A percentile compares a stretch with the other conserved stretches of the same genome.
Evolutionary conservation across 495 filamentous ascomycete species (phyloP).

Genomic region (Lasiosphaeris hirsuta): DNA sequence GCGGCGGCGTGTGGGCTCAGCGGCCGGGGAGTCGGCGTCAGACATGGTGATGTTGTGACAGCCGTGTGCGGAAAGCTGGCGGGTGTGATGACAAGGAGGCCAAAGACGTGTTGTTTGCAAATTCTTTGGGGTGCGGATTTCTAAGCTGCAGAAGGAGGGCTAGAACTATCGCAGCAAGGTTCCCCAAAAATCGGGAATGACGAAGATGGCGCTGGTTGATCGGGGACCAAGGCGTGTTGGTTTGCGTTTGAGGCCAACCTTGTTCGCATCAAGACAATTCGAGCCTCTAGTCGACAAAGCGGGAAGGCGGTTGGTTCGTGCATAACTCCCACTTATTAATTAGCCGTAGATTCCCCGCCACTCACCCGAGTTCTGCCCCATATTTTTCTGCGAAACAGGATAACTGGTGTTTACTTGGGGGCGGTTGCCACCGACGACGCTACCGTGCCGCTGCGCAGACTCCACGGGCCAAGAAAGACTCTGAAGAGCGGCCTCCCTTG

Average conservation of each 20-base stretch:
- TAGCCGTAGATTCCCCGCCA: constrained; percentile 6
- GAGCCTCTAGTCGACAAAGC: constrained; percentile 1
- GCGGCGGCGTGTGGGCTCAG: constrained; percentile 13
- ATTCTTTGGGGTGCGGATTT: too few relatives aligned
- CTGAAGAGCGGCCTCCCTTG: neutral
- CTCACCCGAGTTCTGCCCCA: neutral
- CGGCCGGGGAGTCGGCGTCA: constrained; percentile 34
- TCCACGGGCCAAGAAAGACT: neutral
- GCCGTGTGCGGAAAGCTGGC: neutral
- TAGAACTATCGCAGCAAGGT: too few relatives aligned
- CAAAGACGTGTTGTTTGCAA: too few relatives aligned
- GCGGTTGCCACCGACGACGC: constrained; percentile 30
- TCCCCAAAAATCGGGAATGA: too few relatives aligned
- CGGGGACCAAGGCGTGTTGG: neutral
- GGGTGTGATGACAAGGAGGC: neutral
- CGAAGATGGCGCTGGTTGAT: too few relatives aligned
- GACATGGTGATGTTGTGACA: constrained; percentile 36
- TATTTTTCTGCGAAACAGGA: neutral
- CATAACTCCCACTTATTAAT: neutral
- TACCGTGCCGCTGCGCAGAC: neutral
- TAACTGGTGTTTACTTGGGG: constrained; percentile 24
- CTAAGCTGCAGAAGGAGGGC: too few relatives aligned
- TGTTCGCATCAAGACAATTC: neutral
- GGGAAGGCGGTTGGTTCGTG: constrained; percentile 3
- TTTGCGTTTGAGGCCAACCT: neutral